phyloP scores from a whole-genome alignment of 306 rosid species.

The Castanea mollissima region DNA sequence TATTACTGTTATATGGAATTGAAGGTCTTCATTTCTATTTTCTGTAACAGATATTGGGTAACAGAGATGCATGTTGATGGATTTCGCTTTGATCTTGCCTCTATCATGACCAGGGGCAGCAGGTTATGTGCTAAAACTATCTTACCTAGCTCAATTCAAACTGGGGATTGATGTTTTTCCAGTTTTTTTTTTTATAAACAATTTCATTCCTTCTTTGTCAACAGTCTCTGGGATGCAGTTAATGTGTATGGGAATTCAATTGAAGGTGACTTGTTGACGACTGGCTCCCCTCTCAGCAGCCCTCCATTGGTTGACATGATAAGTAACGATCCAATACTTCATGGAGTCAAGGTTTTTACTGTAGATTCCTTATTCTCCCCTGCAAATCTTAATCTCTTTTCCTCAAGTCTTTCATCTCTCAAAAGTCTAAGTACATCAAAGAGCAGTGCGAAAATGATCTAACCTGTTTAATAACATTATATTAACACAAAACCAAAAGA shows the following conservation, averaged over 20 bases:
- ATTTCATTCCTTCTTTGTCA: slow-evolving; percentile 32
- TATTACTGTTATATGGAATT: slow-evolving; percentile 20
- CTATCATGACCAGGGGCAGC: slow-evolving; percentile 91
- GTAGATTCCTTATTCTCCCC: slow-evolving; percentile 15
- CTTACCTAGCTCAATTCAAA: slow-evolving; percentile 12
- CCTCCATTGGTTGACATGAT: slow-evolving; percentile 92
- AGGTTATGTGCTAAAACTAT: slow-evolving; percentile 49
- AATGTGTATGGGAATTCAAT: slow-evolving; percentile 74
- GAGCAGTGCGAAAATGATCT: background rate
- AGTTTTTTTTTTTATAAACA: slow-evolving; percentile 9
- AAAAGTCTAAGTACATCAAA: background rate
- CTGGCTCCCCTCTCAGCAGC: slow-evolving; percentile 76
- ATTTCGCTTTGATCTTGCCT: slow-evolving; percentile 99
- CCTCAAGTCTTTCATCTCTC: background rate
- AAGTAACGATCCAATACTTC: slow-evolving; percentile 86
- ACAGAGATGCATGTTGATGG: slow-evolving; percentile 98
- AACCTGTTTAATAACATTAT: background rate
- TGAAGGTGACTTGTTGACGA: slow-evolving; percentile 65
- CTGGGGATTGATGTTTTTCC: slow-evolving; percentile 16
- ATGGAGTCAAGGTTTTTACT: slow-evolving; percentile 76
- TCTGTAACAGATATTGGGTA: slow-evolving; percentile 81
- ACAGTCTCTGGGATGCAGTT: slow-evolving; percentile 79
- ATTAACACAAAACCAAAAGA: background rate
- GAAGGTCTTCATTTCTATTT: slow-evolving; percentile 23
- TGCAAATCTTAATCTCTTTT: slow-evolving; percentile 5